Base-by-base conservation (phyloP, 148 eudicot genomes). In the Rhododendron ferrugineum region DNA sequence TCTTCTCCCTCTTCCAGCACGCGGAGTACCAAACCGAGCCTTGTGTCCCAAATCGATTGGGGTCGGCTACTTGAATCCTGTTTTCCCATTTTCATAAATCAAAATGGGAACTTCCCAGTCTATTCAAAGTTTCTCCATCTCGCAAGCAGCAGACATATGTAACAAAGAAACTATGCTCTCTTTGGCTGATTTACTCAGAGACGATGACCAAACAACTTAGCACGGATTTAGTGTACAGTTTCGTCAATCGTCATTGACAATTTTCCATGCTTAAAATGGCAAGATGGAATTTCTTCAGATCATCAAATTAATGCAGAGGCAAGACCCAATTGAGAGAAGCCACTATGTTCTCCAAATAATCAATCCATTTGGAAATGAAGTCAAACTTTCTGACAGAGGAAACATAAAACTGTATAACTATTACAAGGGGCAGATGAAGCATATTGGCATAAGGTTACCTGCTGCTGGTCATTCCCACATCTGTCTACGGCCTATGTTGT, bases 1-100 rank as follows among this genome's bases (percentile, higher is more conserved):
- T 26, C 75, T 70, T 73, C 89, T 88, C 20, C 85, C 90, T 80
- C 90, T 88, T 83, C 88, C 93, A 79, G 85, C 50, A 82, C 82
- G 87, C 14, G 90, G 89, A 83, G 79, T 85, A n/a, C n/a, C n/a
- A n/a, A n/a, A 40, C 44, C 44, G 8, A 40, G 44, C 6, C 44
- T 40, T 40, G 44, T 40, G 44, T 40, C 44, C 44, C 44, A 40
- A 40, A 32, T 32, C 34, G 34, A 32, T 32, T 32, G 34, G 34
- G 34, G 34, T 32, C 34, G 34, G 34, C 34, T 32, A 32, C 34
- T 32, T 32, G 34, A 32, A 32, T 32, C 34, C 0, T 40, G 44
- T 40, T 40, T 40, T 40, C 44, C 42, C 0, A 40, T 40, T 40
- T 78, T 15, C 70, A 34, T 56, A 60, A 34, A 30, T 34, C 44